Percentiles rank a stretch among this genome's conserved stretches.
Evolutionary conservation across 1,284 basidiomycete species (phyloP).

Genomic region (Fomes fomentarius): DNA sequence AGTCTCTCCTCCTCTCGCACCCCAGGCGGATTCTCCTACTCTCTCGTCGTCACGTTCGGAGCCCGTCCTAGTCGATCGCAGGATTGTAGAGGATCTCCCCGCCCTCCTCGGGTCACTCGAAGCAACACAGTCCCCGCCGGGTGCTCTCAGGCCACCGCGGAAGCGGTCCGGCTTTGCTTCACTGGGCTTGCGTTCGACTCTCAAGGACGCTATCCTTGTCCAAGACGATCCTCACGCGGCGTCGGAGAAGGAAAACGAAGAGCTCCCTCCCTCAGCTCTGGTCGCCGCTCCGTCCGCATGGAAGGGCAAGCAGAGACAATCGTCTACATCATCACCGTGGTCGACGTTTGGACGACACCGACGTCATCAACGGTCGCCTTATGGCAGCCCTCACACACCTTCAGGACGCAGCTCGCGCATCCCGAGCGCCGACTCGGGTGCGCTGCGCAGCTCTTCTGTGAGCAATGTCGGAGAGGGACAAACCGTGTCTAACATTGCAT

Average conservation of each 20-base stretch:
- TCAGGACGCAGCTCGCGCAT: conserved; percentile 25
- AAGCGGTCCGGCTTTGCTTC: conserved; percentile 20
- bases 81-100: conserved; percentile 29
- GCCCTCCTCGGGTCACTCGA: conserved; percentile 29
- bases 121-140: conserved; percentile 7
- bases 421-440: conserved; percentile 27
- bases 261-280: not conserved
- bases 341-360: conserved; percentile 46
- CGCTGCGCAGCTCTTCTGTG: conserved; percentile 16
- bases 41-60: conserved; percentile 15
- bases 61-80: conserved; percentile 23
- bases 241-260: conserved; percentile 17
- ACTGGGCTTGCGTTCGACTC: conserved; percentile 1
- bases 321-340: conserved; percentile 39
- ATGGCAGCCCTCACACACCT: conserved; percentile 10
- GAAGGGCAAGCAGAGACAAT: conserved; percentile 24
- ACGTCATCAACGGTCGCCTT: conserved; percentile 12
- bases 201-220: not conserved
- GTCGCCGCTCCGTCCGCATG: conserved; percentile 7
- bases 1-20: conserved; percentile 4
- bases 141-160: conserved; percentile 24
- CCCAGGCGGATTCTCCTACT: not conserved
- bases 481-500: conserved; percentile 12
- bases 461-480: conserved; percentile 15
- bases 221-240: not conserved